A percentile compares a stretch with the other conserved stretches of the same genome.
phyloP scores from a whole-genome alignment of 1,284 basidiomycete species.

The Microbotryum scabiosae region DNA sequence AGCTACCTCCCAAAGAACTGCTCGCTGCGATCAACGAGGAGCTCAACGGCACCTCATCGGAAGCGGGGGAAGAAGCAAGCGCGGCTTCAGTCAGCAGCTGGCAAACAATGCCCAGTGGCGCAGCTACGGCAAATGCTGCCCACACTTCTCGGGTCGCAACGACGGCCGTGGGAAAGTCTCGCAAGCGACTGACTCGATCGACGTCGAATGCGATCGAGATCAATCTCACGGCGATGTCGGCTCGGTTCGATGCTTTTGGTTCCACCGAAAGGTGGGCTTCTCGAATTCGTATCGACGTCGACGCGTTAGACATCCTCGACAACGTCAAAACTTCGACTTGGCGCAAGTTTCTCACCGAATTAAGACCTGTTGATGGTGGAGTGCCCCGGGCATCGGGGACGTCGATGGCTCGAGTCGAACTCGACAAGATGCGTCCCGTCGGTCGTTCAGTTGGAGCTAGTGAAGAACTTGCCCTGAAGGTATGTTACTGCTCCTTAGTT shows the following conservation, averaged over 20 bases:
- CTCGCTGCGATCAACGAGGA: slow-evolving; percentile 81
- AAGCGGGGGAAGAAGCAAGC: background rate
- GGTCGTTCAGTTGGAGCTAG: slow-evolving; percentile 48
- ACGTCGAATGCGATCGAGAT: slow-evolving; percentile 77
- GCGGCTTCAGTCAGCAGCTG: slow-evolving; percentile 63
- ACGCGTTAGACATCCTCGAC: slow-evolving; percentile 73
- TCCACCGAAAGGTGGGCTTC: slow-evolving; percentile 23
- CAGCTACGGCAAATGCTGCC: background rate
- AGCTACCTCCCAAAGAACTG: slow-evolving; percentile 63
- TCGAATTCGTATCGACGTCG: slow-evolving; percentile 46
- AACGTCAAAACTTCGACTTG: slow-evolving; percentile 98
- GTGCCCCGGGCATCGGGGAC: slow-evolving; percentile 80
- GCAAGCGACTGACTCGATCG: slow-evolving; percentile 55
- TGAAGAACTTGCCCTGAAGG: slow-evolving; percentile 73
- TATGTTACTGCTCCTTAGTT: slow-evolving; percentile 42
- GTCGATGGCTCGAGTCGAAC: slow-evolving; percentile 82
- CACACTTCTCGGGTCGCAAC: background rate
- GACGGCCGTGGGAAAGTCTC: slow-evolving; percentile 10
- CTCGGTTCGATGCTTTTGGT: slow-evolving; percentile 37
- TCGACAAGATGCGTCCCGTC: slow-evolving; percentile 63
- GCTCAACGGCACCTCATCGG: slow-evolving; percentile 40
- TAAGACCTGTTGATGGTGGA: slow-evolving; percentile 70
- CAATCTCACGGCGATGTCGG: slow-evolving; percentile 55
- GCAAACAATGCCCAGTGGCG: slow-evolving; percentile 56
- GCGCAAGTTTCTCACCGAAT: slow-evolving; percentile 87